Evolutionary conservation across 2,329 filamentous ascomycete genomes (phyloP), one percentile per base, ranked within the genome.

Genomic region (Graphiopsis chlorocephala): DNA sequence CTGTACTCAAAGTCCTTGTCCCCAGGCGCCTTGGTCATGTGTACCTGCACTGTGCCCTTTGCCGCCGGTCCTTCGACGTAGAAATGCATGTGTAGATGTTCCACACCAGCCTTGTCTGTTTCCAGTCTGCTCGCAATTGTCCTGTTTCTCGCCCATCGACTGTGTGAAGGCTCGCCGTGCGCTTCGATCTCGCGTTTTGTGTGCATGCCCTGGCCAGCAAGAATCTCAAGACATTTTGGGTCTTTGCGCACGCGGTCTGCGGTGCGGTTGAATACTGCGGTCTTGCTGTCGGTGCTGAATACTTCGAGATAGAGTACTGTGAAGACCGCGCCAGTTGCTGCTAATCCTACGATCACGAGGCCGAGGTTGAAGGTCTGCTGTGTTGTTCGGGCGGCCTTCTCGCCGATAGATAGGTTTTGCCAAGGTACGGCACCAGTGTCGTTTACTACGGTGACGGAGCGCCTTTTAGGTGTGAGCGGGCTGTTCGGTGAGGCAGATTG

Each of bases 321-420:
- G 63, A 84, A 84, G 11, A 97, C 90, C n/a, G 87, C 88, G 67
- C 88, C 88, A 1, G 93, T 97, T 71, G 94, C 81, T 35, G 88
- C 84, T 12, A 93, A 79, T 28, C 94, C 94, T 8, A 89, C 82
- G 1, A 92, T 70, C 10, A 97, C 87, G 67, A 97, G 78, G 69
- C 89, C 84, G 69, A 97, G 87, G 78, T 98, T 97, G 81, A 96
- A 90, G 17, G 89, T 90, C 78, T 97, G 94, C 78, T 97, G 93
- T 0, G 92, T 94, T 10, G 92, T 91, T 45, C 94, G 86, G 26
- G 90, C 90, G 2, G 88, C 88, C 77, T 97, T 97, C 76, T 97
- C 94, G 56, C 81, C 81, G 0, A 80, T 81, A 0, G 89, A 92
- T 2, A 98, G 84, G 63, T 95, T 84, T 3, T 82, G 84, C 94